A percentile compares a stretch with the other conserved stretches of the same genome.
phyloP scores from a whole-genome alignment of 371 early-diverging fungal genomes.

The Blastocladiella emersonii region DNA sequence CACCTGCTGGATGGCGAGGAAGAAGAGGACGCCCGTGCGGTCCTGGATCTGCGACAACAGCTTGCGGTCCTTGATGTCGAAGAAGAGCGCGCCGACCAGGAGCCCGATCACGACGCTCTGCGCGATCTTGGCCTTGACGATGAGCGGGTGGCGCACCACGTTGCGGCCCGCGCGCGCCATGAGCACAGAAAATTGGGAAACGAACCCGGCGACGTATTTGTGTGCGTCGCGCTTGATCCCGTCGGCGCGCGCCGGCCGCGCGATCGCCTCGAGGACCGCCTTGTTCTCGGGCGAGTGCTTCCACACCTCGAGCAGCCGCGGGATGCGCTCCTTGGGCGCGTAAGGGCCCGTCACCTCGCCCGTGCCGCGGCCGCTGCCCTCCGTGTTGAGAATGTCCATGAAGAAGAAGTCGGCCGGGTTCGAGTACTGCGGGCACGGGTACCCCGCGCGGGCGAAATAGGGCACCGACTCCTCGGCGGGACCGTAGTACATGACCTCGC shows the following conservation, averaged over 20 bases:
- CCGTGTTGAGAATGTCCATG: background rate
- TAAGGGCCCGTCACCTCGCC: too few relatives aligned
- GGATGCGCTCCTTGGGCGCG: background rate
- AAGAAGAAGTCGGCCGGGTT: constrained; percentile 58
- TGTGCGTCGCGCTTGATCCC: too few relatives aligned
- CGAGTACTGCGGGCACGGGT: constrained; percentile 37
- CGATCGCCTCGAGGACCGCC: background rate
- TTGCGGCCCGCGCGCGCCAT: constrained; percentile 17
- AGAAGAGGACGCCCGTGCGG: constrained; percentile 43
- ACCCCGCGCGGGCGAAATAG: constrained; percentile 33
- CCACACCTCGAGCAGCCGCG: constrained; percentile 6
- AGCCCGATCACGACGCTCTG: constrained; percentile 23
- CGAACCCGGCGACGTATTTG: too few relatives aligned
- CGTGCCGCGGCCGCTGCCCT: background rate
- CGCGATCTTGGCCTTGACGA: constrained; percentile 18
- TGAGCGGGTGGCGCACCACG: constrained; percentile 20
- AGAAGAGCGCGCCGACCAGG: constrained; percentile 19
- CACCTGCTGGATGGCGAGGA: constrained; percentile 29
- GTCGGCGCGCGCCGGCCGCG: background rate
- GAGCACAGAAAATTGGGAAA: constrained; percentile 8
- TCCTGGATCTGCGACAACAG: constrained; percentile 31
- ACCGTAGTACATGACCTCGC: constrained; percentile 43
- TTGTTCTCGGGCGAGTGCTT: constrained; percentile 1
- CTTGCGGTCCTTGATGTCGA: constrained; percentile 12
- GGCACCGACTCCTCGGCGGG: constrained; percentile 21